A percentile compares a stretch with the other conserved stretches of the same genome.
Conservation (phyloP, 345 rosid genomes). For the Triadica sebifera region DNA sequence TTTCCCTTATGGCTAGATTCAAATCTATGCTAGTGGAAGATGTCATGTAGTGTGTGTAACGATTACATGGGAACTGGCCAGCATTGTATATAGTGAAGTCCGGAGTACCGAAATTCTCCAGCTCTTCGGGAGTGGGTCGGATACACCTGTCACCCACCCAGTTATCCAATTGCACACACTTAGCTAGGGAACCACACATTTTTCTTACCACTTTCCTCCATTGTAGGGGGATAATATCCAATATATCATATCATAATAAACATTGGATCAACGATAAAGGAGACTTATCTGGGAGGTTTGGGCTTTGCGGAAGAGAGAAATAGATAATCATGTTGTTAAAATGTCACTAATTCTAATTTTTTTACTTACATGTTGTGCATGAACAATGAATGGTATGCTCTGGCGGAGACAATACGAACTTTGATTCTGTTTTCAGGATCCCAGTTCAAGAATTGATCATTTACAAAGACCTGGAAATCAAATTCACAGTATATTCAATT, state of each 20-base stretch:
- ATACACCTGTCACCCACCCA: conserved; percentile 95
- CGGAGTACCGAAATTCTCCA: conserved; percentile 95
- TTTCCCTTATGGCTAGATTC: conserved; percentile 90
- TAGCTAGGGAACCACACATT: conserved; percentile 37
- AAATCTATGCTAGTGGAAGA: conserved; percentile 95
- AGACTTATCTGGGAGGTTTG: conserved; percentile 30
- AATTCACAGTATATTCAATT: background rate
- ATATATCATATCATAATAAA: conserved; percentile 24
- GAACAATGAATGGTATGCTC: conserved; percentile 96
- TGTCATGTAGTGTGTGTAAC: conserved; percentile 98
- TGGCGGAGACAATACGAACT: conserved; percentile 95
- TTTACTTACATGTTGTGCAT: conserved; percentile 98
- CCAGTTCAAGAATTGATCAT: conserved; percentile 95
- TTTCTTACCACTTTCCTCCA: conserved; percentile 30
- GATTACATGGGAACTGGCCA: conserved; percentile 98
- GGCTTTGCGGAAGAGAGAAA: conserved; percentile 19
- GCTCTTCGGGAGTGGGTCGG: conserved; percentile 96
- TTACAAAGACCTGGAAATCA: conserved; percentile 68
- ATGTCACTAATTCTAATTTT: conserved; percentile 2
- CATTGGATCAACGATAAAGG: conserved; percentile 31
- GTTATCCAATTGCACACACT: conserved; percentile 55
- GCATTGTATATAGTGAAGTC: conserved; percentile 99
- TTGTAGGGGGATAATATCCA: conserved; percentile 23
- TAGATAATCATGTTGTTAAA: background rate
- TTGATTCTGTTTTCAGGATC: conserved; percentile 85